phyloP scores from a whole-genome alignment of 2,329 filamentous ascomycete species.

The Diaporthe caulivora region DNA sequence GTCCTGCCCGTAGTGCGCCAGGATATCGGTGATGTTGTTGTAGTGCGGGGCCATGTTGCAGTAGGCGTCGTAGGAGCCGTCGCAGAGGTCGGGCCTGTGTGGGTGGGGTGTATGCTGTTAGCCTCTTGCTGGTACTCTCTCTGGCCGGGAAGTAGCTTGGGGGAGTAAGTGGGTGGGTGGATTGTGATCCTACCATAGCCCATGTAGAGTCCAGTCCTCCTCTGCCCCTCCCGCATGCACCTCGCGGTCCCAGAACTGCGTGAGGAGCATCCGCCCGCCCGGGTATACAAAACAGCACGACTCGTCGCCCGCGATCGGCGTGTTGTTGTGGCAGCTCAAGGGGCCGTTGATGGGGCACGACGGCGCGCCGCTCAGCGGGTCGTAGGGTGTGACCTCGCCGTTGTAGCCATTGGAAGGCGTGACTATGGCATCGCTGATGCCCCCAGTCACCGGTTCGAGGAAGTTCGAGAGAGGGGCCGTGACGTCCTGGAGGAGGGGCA shows the following conservation, averaged over 20 bases:
- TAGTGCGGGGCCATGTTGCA: slow-evolving; percentile 57
- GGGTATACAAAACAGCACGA: slow-evolving; percentile 58
- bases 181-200: slow-evolving; percentile 53
- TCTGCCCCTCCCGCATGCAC: slow-evolving; percentile 55
- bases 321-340: slow-evolving; percentile 55
- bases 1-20: slow-evolving; percentile 53
- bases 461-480: slow-evolving; percentile 42
- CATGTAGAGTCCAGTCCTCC: slow-evolving; percentile 59
- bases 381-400: slow-evolving; percentile 48
- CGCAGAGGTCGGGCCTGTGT: slow-evolving; percentile 57
- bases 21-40: slow-evolving; percentile 57
- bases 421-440: slow-evolving; percentile 35
- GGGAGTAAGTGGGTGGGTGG: background rate
- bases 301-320: slow-evolving; percentile 49
- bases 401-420: background rate
- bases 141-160: too few relatives aligned
- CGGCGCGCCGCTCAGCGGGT: slow-evolving; percentile 51
- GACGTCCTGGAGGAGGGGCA: slow-evolving; percentile 45
- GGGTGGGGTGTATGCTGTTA: too few relatives aligned
- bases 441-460: slow-evolving; percentile 39
- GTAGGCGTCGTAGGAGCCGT: slow-evolving; percentile 57
- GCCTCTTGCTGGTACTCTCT: too few relatives aligned
- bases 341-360: slow-evolving; percentile 57
- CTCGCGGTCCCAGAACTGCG: slow-evolving; percentile 59
- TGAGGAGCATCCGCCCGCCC: slow-evolving; percentile 55